Evolutionary conservation across 2,329 filamentous ascomycete species (phyloP).

Genomic region (Tricladium varicosporioides): DNA sequence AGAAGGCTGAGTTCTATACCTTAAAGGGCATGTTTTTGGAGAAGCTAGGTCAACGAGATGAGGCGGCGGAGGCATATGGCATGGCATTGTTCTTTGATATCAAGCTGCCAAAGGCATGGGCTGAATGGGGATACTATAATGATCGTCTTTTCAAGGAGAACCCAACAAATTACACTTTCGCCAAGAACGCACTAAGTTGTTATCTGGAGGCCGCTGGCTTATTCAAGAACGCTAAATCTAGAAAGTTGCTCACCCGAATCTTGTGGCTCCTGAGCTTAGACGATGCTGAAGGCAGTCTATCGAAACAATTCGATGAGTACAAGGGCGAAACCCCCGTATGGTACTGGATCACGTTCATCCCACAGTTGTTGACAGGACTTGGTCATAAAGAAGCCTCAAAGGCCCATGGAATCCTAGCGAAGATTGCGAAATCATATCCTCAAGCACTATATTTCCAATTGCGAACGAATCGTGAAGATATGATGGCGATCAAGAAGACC

Average conservation of each 20-base stretch:
- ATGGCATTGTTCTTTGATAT: slow-evolving; percentile 96
- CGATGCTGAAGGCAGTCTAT: slow-evolving; percentile 79
- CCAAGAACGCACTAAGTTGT: slow-evolving; percentile 89
- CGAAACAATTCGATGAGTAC: slow-evolving; percentile 87
- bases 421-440: slow-evolving; percentile 93
- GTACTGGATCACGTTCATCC: slow-evolving; percentile 99
- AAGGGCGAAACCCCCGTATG: slow-evolving; percentile 97
- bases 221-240: slow-evolving; percentile 95
- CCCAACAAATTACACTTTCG: slow-evolving; percentile 75
- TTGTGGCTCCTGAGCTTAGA: slow-evolving; percentile 95
- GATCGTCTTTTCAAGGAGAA: slow-evolving; percentile 95
- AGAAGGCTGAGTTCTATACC: slow-evolving; percentile 99
- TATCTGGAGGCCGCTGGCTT: slow-evolving; percentile 94
- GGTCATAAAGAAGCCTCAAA: slow-evolving; percentile 88
- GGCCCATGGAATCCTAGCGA: slow-evolving; percentile 80
- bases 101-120: slow-evolving; percentile 94
- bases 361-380: slow-evolving; percentile 87
- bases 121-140: slow-evolving; percentile 98
- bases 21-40: slow-evolving; percentile 99
- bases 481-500: slow-evolving; percentile 85
- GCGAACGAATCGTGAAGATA: slow-evolving; percentile 89
- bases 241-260: slow-evolving; percentile 89
- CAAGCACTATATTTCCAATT: slow-evolving; percentile 96
- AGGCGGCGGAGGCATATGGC: slow-evolving; percentile 91
- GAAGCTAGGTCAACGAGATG: slow-evolving; percentile 84